Base-by-base conservation (phyloP, 192 early-diverging fungal genomes). In the Fimicolochytrium jonesii region DNA sequence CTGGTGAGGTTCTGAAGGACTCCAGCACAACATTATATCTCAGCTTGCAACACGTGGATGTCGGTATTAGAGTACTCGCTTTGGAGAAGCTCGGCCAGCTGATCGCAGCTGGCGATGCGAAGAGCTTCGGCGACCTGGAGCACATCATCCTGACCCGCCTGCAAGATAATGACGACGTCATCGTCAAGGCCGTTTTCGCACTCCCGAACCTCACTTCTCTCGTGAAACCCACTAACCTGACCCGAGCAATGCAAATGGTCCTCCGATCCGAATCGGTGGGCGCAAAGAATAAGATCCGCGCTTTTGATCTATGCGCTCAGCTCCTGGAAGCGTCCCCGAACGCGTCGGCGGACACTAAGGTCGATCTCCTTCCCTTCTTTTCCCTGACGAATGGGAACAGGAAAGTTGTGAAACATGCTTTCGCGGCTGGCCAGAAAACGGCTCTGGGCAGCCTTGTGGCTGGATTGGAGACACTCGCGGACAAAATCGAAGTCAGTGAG, bases 11-110 rank as follows among this genome's bases (percentile, higher is more conserved):
- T 1, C 66, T 93, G 11, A 74, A 81, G 54, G 85, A 87, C 39
- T 77, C 82, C 4, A 82, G 83, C 45, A 92, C 91, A 0, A 92
- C 90, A 3, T 69, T 95, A 22, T 94, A 80, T 59, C 79, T 94
- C 48, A 86, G 87, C 75, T 73, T 95, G 46, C 82, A 88, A 51
- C 88, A 91, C 52, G 74, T 81, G 0, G 83, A 93, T 18, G 53
- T 80, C 0, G 75, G 80, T 11, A 80, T 91, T 22, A 82, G 93
- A 7, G 68, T 90, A 26, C 56, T 88, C 4, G 91, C 86, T 15
- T 66, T 90, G 17, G 80, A 85, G 56, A 86, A 84, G 49, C 64
- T 94, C 33, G 61, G 64, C 20, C 25, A 53, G 39, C 17, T 64
- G 50, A 15, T 64, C 23, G 32, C 65, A 81, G 18, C 44, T 65